Evolutionary conservation across 1,284 basidiomycete genomes (phyloP).

Genomic region (Porodaedalea pini): DNA sequence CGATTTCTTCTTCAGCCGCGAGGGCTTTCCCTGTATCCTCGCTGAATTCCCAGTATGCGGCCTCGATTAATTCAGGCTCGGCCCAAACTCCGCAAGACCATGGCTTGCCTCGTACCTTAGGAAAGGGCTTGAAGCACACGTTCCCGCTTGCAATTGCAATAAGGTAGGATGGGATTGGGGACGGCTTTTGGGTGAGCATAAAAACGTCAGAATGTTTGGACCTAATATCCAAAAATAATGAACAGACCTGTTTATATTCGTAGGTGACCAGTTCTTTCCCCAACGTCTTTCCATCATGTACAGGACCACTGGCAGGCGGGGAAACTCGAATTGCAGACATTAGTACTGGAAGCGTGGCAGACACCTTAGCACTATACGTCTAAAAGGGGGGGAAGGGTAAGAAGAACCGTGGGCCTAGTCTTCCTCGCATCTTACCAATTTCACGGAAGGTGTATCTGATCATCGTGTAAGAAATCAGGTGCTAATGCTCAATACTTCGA

Average conservation of each 20-base stretch:
- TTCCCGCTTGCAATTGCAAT: slow-evolving; percentile 86
- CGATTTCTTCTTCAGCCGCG: slow-evolving; percentile 68
- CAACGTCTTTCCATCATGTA: slow-evolving; percentile 62
- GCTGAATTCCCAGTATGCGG: slow-evolving; percentile 84
- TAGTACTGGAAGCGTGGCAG: slow-evolving; percentile 75
- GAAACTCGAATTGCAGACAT: slow-evolving; percentile 78
- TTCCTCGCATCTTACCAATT: slow-evolving; percentile 49
- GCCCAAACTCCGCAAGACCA: slow-evolving; percentile 89
- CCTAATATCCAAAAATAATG: background rate
- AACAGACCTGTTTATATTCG: slow-evolving; percentile 58
- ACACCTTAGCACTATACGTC: slow-evolving; percentile 78
- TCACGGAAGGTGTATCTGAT: slow-evolving; percentile 66
- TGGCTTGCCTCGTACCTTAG: slow-evolving; percentile 52
- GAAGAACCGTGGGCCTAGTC: slow-evolving; percentile 18
- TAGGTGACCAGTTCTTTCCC: slow-evolving; percentile 71
- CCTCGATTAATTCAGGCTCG: slow-evolving; percentile 79
- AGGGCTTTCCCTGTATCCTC: slow-evolving; percentile 82
- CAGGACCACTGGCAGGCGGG: slow-evolving; percentile 62
- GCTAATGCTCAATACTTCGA: background rate
- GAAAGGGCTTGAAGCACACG: slow-evolving; percentile 70
- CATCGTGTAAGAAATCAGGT: slow-evolving; percentile 6
- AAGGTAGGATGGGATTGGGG: slow-evolving; percentile 83
- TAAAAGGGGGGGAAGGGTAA: slow-evolving; percentile 33
- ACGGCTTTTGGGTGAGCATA: slow-evolving; percentile 46
- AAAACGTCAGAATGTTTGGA: background rate